Conservation (phyloP, 108 stramenopile genomes). For the Cyclostephanos invisitatus region DNA sequence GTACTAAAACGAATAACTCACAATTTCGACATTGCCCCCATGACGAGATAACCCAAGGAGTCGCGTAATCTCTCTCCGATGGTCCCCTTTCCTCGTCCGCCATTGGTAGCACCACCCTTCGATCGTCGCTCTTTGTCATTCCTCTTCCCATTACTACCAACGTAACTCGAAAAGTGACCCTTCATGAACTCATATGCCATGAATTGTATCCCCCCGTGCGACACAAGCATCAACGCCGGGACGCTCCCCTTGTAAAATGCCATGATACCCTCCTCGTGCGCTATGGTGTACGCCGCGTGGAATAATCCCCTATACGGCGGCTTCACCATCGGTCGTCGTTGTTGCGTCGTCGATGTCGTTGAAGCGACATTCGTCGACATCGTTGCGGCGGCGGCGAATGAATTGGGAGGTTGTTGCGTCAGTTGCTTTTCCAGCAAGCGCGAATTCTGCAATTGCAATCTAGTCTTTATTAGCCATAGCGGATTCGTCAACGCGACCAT, state of each 20-base stretch:
- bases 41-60: slow-evolving; percentile 80
- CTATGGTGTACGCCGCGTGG: slow-evolving; percentile 81
- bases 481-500: slow-evolving; percentile 98
- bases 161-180: slow-evolving; percentile 57
- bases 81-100: slow-evolving; percentile 12
- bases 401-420: no score
- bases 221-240: slow-evolving; percentile 92
- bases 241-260: slow-evolving; percentile 94
- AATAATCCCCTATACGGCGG: slow-evolving; percentile 74
- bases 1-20: no score
- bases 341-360: slow-evolving; percentile 18
- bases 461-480: slow-evolving; percentile 96
- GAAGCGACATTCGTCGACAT: no score
- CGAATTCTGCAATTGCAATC: slow-evolving; percentile 93
- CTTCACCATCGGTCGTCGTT: slow-evolving; percentile 33
- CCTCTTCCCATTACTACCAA: slow-evolving; percentile 30
- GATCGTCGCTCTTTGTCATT: slow-evolving; percentile 45
- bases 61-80: slow-evolving; percentile 56
- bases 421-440: slow-evolving; percentile 39
- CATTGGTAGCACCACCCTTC: slow-evolving; percentile 4
- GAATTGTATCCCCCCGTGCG: slow-evolving; percentile 98
- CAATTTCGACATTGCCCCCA: slow-evolving; percentile 88
- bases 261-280: slow-evolving; percentile 87
- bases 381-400: no score
- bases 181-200: slow-evolving; percentile 95